Percentiles rank a stretch among this genome's conserved stretches.
phyloP scores from a whole-genome alignment of 306 rosid genomes.

The Acmispon strigosus region DNA sequence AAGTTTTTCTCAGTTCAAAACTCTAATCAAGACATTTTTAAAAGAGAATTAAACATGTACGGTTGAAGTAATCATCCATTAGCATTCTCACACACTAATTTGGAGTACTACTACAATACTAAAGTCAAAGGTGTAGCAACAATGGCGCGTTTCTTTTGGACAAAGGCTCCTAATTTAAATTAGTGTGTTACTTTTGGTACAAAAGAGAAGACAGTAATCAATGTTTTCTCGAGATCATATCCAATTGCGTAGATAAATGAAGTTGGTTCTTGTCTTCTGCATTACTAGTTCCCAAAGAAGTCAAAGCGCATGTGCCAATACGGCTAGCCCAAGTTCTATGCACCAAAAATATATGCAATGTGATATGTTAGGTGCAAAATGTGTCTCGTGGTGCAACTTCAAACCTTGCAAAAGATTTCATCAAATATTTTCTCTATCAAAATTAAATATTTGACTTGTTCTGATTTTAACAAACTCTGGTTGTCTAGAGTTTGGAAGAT shows the following conservation, averaged over 20 bases:
- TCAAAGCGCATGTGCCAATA: not conserved
- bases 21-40: too few species aligned
- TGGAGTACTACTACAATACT: too few species aligned
- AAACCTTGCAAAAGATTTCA: too few species aligned
- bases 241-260: not conserved
- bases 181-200: not conserved
- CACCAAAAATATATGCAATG: not conserved
- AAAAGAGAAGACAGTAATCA: not conserved
- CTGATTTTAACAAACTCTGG: too few species aligned
- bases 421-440: too few species aligned
- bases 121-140: not conserved
- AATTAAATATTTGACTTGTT: too few species aligned
- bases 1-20: too few species aligned
- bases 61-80: too few species aligned
- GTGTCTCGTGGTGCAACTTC: not conserved
- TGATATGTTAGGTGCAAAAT: not conserved
- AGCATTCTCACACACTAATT: too few species aligned
- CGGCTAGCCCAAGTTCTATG: not conserved
- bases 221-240: not conserved
- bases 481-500: too few species aligned
- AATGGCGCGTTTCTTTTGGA: not conserved
- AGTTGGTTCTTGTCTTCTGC: not conserved
- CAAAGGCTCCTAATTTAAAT: not conserved
- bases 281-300: not conserved
- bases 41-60: too few species aligned